Percentiles rank a stretch among this genome's conserved stretches.
Evolutionary conservation across 768 basidiomycete genomes (phyloP).

Genomic region (Cubamyces sp.): DNA sequence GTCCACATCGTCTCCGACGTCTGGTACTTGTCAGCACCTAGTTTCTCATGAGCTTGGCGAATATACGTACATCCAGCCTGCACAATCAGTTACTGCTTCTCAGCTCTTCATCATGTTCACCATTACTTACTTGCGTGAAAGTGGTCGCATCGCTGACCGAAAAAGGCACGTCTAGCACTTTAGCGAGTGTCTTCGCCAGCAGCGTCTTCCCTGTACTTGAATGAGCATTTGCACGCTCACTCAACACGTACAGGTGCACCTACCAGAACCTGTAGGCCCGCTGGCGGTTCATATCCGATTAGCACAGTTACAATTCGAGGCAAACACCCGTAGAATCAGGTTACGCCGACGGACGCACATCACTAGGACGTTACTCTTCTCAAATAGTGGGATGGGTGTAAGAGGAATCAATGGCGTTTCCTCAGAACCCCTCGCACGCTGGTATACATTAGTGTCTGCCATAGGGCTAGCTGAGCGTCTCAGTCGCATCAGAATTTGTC

Average conservation of each 20-base stretch:
- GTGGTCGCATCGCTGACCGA: constrained; percentile 93
- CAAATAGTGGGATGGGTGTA: constrained; percentile 64
- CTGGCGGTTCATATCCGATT: constrained; percentile 38
- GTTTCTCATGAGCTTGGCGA: background rate
- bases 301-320: background rate
- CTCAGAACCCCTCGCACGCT: background rate
- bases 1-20: constrained; percentile 97
- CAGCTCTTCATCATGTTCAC: background rate
- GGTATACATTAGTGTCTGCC: background rate
- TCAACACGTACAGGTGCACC: constrained; percentile 18
- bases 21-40: constrained; percentile 40
- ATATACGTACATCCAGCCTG: constrained; percentile 73
- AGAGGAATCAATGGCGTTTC: constrained; percentile 42
- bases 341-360: constrained; percentile 54
- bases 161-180: constrained; percentile 91
- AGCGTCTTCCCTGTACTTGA: constrained; percentile 76
- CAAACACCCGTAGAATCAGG: background rate
- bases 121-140: constrained; percentile 75
- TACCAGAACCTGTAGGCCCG: constrained; percentile 87
- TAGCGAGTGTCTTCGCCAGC: constrained; percentile 89
- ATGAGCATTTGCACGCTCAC: constrained; percentile 7
- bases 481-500: background rate
- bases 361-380: constrained; percentile 96
- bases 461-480: background rate
- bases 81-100: background rate